Base-by-base conservation (phyloP, 495 filamentous ascomycete species). In the Penicillium daleae region DNA sequence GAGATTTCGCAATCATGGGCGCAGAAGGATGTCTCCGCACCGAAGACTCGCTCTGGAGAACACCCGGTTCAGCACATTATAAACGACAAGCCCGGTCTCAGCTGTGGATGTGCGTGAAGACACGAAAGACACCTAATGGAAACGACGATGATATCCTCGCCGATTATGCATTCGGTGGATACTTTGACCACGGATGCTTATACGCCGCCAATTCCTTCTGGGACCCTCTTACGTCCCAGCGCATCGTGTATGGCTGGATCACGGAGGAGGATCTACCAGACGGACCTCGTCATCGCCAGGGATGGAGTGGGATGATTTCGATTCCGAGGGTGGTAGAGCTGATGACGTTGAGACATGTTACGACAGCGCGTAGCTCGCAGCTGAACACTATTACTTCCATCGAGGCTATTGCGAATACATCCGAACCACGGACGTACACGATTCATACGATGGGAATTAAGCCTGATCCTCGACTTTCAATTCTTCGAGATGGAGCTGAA, bases 1-100 rank as follows among this genome's bases (percentile, higher is more conserved):
- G 82, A 46, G 79, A 80, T 52, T 83, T 83, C 40, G 66, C 80
- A 24, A 75, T 82, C 9, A 80, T 84, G 79, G 77, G 83, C 13
- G 71, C 75, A 1, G 82, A 87, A 58, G 83, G 84, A 27, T 72
- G 71, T 55, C 56, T 72, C 9, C 66, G 19, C 4, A 29, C 42
- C 8, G 61, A 63, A 22, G 60, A 58, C 9, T 17, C 56, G n/a
- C 29, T 42, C 15, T 24, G 44, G 39, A 17, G 22, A 17, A 44
- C 17, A 5, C 26, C n/a, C 17, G 54, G 33, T 31, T 54, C 63
- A 58, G 69, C 70, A 33, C 65, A 57, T 17, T 46, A 62, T 19
- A 68, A 50, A 64, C 64, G 75, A 50, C 64, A 57, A 29, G 52
- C 72, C 10, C 68, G 77, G 50, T 63, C 62, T 33, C 76, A 75